These are phyloP conservation scores for Phellopilus nigrolimitatus DNA, from an alignment of 1,284 basidiomycete species.

Conservation along the genomic window DNA sequence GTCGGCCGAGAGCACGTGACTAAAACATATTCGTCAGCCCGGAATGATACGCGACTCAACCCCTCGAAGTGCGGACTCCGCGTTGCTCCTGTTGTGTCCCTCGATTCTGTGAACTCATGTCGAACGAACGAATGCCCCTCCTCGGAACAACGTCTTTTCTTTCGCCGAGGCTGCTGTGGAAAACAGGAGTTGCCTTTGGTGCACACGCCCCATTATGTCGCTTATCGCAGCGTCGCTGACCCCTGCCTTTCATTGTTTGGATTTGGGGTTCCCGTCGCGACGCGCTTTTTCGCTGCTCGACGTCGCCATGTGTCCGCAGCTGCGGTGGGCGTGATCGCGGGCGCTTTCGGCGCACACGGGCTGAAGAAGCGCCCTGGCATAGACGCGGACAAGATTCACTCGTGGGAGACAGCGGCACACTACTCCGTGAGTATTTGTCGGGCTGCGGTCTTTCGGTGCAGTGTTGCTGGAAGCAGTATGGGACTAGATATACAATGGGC, in stretches of 20 bases:
- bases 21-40: too few relatives aligned
- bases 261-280: too few relatives aligned
- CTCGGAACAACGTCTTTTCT: neutral
- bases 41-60: too few relatives aligned
- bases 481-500: slow-evolving; percentile 70
- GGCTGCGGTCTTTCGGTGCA: neutral
- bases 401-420: slow-evolving; percentile 59
- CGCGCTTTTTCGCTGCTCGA: too few relatives aligned
- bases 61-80: too few relatives aligned
- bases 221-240: neutral
- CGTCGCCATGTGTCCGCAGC: too few relatives aligned
- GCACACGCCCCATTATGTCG: slow-evolving; percentile 5
- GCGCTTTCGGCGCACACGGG: slow-evolving; percentile 69
- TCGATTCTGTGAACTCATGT: neutral
- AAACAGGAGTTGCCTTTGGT: slow-evolving; percentile 18
- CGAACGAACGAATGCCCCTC: slow-evolving; percentile 11
- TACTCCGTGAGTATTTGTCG: slow-evolving; percentile 50
- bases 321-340: slow-evolving; percentile 53
- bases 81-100: neutral
- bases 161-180: slow-evolving; percentile 3
- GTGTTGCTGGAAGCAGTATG: neutral
- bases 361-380: slow-evolving; percentile 46
- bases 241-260: too few relatives aligned
- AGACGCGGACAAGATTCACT: slow-evolving; percentile 47
- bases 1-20: too few relatives aligned